Base-by-base conservation (phyloP, 345 rosid genomes). In the Euphorbia lathyris region DNA sequence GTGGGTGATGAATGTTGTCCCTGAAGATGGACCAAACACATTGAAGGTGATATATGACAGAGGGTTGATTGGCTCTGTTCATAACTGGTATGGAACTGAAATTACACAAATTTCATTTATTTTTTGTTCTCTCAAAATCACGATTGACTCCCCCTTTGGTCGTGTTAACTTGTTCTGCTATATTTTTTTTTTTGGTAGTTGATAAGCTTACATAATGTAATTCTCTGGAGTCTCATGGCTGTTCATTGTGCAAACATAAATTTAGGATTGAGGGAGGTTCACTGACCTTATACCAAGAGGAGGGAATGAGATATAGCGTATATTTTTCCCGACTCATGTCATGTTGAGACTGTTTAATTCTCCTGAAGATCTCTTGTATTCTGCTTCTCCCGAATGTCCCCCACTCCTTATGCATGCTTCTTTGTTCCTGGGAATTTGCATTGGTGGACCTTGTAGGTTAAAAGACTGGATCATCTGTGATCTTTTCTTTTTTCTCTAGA, bases 1-100 rank as follows among this genome's bases (percentile, higher is more conserved):
- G 1, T 94, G 98, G 98, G 95, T 90, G 61, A 94, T 91, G 97
- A 89, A 88, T 77, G 95, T 90, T 23, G 88, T 88, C 68, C 84
- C 90, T 3, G 84, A 85, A 34, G 91, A 91, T 13, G 95, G 95
- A 58, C 96, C 90, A 29, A 91, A 90, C 83, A 94, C 93, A 13
- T 79, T 94, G 12, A 91, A 90, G 82, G 67, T 90, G 68, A 82
- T 94, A 68, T 91, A 91, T 53, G 97, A 94, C 81, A 82, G 98
- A 65, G 96, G 97, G 75, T 73, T 94, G 47, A 91, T 94, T 26
- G 93, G 98, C 67, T 36, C 89, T 34, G 68, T 77, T 61, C 97
- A 94, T 76, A 86, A 74, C 89, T 94, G 98, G 98, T 91, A 88
- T 27, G 80, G 42, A 63, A 34, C 61, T 64, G 7, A 36, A 22